These are phyloP conservation scores for Fusarium redolens DNA, from an alignment of 2,329 filamentous ascomycete genomes.

Conservation along the genomic window DNA sequence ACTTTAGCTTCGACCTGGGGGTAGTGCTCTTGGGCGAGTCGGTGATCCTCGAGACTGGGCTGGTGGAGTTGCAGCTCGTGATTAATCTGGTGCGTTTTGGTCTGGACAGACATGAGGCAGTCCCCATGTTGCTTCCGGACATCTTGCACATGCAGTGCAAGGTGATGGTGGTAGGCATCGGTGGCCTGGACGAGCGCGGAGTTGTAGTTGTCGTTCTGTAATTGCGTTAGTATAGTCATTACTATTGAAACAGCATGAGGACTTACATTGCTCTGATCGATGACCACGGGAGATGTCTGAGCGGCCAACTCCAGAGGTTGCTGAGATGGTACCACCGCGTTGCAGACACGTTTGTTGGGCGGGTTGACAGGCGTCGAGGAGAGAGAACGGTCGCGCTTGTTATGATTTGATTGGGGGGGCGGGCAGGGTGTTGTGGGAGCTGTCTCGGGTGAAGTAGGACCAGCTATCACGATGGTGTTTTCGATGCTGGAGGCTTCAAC, in stretches of 20 bases:
- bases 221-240: not conserved
- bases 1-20: not conserved
- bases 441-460: not conserved
- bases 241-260: fast-evolving
- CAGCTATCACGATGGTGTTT: not conserved
- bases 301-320: not conserved
- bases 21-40: not conserved
- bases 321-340: not conserved
- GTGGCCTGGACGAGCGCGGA: not conserved
- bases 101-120: no score
- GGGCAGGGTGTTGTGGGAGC: not conserved
- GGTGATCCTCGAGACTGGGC: not conserved
- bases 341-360: not conserved
- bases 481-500: not conserved
- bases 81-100: not conserved
- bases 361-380: not conserved
- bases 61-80: not conserved
- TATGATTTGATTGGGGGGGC: no score
- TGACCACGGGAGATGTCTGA: not conserved
- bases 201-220: not conserved
- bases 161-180: not conserved
- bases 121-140: not conserved
- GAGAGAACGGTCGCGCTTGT: slow-evolving; percentile 2
- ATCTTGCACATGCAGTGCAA: not conserved
- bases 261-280: not conserved